These are phyloP conservation scores for Talaromyces sp. DNA, from an alignment of 2,329 filamentous ascomycete species.

Conservation along the genomic window DNA sequence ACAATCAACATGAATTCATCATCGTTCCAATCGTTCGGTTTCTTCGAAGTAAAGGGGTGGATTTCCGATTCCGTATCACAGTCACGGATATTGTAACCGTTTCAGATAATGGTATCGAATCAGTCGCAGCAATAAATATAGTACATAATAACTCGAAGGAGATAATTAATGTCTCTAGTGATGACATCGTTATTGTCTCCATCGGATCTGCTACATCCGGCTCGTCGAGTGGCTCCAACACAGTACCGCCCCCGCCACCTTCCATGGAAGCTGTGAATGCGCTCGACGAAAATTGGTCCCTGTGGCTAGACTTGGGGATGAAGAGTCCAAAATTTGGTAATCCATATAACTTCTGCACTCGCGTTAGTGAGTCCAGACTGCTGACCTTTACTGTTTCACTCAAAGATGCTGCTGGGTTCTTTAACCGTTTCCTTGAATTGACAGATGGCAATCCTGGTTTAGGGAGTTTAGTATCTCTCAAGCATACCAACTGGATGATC, in stretches of 20 bases:
- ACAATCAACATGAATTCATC: background rate
- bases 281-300: background rate
- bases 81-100: background rate
- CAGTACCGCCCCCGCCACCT: background rate
- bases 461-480: conserved; percentile 32
- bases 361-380: conserved; percentile 31
- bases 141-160: too few species aligned
- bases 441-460: background rate
- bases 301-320: background rate
- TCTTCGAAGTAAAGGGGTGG: background rate
- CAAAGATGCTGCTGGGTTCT: conserved; percentile 13
- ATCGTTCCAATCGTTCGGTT: background rate
- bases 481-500: conserved; percentile 38
- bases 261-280: background rate
- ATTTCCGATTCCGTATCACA: background rate
- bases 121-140: background rate
- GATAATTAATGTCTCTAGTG: background rate
- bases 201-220: background rate
- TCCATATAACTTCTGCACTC: conserved; percentile 37
- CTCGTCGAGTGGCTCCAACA: background rate
- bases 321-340: conserved; percentile 31
- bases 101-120: background rate
- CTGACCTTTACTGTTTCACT: conserved; percentile 40
- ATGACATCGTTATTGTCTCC: background rate
- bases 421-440: background rate